These are phyloP conservation scores for Rhododendron vialii DNA, from an alignment of 148 eudicot species.

Conservation along the genomic window DNA sequence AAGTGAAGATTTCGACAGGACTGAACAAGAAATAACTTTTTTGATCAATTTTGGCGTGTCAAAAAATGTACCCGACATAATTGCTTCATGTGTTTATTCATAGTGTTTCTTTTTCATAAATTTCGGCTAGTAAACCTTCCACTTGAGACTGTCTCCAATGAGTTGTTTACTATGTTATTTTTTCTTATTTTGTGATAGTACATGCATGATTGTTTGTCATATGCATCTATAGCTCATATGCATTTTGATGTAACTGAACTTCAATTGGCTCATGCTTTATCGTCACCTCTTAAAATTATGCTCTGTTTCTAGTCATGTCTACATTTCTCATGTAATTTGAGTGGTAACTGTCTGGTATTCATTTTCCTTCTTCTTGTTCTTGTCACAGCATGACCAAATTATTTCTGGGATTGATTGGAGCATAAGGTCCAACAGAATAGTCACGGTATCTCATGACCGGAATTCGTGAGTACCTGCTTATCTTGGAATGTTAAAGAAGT, in stretches of 20 bases:
- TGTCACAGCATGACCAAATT: slow-evolving; percentile 90
- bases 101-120: not conserved
- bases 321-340: not conserved
- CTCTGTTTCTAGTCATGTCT: not conserved
- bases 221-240: not conserved
- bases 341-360: slow-evolving; percentile 3
- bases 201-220: not conserved
- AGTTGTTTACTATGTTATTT: not conserved
- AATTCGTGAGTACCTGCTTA: slow-evolving; percentile 74
- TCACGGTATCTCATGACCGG: slow-evolving; percentile 96
- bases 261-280: not conserved
- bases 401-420: slow-evolving; percentile 96
- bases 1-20: not conserved
- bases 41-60: not conserved
- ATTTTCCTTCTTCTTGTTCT: slow-evolving; percentile 16
- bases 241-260: not conserved
- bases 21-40: not conserved
- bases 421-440: slow-evolving; percentile 66
- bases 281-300: not conserved
- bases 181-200: not conserved
- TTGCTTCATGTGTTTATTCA: not conserved
- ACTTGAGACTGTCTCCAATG: not conserved
- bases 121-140: not conserved
- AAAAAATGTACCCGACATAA: not conserved
- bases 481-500: not conserved